Evolutionary conservation across 768 basidiomycete genomes (phyloP), one percentile per base, ranked within the genome.

Genomic region (Pleurotus sapidus): DNA sequence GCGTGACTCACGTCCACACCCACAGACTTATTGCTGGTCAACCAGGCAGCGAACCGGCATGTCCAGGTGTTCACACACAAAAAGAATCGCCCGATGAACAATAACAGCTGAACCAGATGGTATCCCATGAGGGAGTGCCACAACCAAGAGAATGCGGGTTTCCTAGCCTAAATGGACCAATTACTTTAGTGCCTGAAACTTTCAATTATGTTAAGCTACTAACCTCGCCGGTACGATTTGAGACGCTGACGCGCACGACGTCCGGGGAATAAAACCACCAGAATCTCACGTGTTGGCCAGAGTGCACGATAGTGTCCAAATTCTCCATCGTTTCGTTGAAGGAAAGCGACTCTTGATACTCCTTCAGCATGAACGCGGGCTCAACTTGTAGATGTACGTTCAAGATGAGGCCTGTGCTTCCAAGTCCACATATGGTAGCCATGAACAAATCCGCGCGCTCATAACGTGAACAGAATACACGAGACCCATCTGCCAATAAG

Each of bases 181-280:
- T 34, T 50, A 53, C 50, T 62, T 46, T 58, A 54, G 49, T 55
- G 55, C 25, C 23, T 60, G 48, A n/a, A 12, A 46, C 50, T 34
- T 34, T 34, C 30, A 34, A 34, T 34, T 34, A 53, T 27, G 53
- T 20, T 38, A 11, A 27, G 30, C 30, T 34, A 42, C 65, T 51
- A 70, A 95, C 95, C 79, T 92, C 89, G 55, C 68, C 68, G 4
- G 93, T 92, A 58, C 95, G 82, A 72, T 92, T 81, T 30, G 88
- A 80, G 60, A 84, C 76, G 65, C 87, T 89, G 50, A 90, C 81
- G 38, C 91, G 82, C 49, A 96, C 78, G 34, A 72, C 72, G 57
- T 87, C 87, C 12, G 84, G 80, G 49, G 89, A 86, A 2, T 95
- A 94, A 73, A 87, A 96, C 95, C 95, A 99, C 92, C 93, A 97